Evolutionary conservation across 768 basidiomycete genomes (phyloP).

Genomic region (Psilocybe tampanensis): DNA sequence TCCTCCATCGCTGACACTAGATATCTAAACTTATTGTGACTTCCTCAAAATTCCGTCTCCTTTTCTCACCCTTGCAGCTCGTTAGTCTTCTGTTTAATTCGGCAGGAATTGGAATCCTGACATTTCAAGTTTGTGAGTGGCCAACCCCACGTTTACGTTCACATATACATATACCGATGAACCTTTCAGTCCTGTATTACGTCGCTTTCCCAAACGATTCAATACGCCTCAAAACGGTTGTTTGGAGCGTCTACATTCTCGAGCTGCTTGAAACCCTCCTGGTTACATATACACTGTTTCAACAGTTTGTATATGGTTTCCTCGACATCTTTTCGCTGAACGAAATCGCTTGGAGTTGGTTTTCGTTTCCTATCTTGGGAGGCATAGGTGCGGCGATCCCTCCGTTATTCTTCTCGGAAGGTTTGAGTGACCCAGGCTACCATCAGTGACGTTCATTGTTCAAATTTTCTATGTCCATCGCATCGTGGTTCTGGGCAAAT

Average conservation of each 20-base stretch:
- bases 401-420: background rate
- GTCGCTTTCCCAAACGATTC: constrained; percentile 13
- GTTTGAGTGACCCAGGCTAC: too few species aligned
- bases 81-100: too few species aligned
- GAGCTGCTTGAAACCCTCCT: constrained; percentile 13
- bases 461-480: constrained; percentile 10
- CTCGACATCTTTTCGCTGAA: constrained; percentile 4
- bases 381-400: background rate
- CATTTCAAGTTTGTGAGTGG: too few species aligned
- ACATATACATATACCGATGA: background rate
- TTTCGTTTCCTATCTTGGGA: constrained; percentile 1
- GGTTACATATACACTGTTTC: background rate
- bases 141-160: too few species aligned
- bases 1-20: too few species aligned
- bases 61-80: too few species aligned
- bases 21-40: too few species aligned
- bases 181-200: constrained; percentile 13
- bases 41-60: too few species aligned
- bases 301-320: constrained; percentile 9
- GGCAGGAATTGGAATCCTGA: too few species aligned
- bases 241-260: constrained; percentile 11
- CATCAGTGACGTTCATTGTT: constrained; percentile 1
- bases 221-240: constrained; percentile 4
- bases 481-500: background rate
- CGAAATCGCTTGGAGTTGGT: constrained; percentile 6